These are phyloP conservation scores for Yarrowia bubula DNA, from an alignment of 805 yeast species.

Conservation along the genomic window DNA sequence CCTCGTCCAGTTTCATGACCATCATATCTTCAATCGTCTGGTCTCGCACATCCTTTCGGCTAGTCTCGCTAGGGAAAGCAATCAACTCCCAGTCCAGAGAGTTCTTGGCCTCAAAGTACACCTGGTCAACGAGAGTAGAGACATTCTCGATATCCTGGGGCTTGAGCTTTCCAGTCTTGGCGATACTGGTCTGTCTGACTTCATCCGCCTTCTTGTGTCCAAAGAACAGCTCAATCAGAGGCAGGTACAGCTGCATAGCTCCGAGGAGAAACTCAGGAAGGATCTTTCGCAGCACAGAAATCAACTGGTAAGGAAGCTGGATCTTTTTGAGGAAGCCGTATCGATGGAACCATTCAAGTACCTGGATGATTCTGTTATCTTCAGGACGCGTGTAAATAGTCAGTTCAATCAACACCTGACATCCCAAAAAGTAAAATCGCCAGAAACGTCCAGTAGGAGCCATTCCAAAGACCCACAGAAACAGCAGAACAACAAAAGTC, in stretches of 20 bases:
- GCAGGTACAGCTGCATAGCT: slow-evolving; percentile 20
- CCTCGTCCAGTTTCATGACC: slow-evolving; percentile 20
- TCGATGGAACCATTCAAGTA: slow-evolving; percentile 31
- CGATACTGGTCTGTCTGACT: neutral
- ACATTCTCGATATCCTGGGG: slow-evolving; percentile 18
- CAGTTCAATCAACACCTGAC: slow-evolving; percentile 32
- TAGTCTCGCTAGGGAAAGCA: neutral
- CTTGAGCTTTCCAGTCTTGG: slow-evolving; percentile 25
- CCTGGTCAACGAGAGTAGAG: slow-evolving; percentile 15
- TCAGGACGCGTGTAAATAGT: slow-evolving; percentile 33
- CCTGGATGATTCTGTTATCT: slow-evolving; percentile 18
- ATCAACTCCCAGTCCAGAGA: slow-evolving; percentile 23
- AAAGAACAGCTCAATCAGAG: slow-evolving; percentile 15
- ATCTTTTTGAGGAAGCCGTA: slow-evolving; percentile 30
- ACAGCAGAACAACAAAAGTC: slow-evolving; percentile 27
- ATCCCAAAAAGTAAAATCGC: slow-evolving; percentile 33
- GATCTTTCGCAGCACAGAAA: slow-evolving; percentile 14
- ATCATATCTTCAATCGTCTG: slow-evolving; percentile 20
- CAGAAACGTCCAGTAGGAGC: slow-evolving; percentile 32
- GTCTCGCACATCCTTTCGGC: neutral
- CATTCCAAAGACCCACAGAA: slow-evolving; percentile 31
- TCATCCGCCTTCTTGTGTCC: slow-evolving; percentile 17
- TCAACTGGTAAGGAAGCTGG: slow-evolving; percentile 23
- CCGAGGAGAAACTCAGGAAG: slow-evolving; percentile 19
- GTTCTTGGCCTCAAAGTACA: slow-evolving; percentile 17